These are phyloP conservation scores for Metschnikowia baotianmanensis DNA, from an alignment of 805 yeast species.

Conservation along the genomic window DNA sequence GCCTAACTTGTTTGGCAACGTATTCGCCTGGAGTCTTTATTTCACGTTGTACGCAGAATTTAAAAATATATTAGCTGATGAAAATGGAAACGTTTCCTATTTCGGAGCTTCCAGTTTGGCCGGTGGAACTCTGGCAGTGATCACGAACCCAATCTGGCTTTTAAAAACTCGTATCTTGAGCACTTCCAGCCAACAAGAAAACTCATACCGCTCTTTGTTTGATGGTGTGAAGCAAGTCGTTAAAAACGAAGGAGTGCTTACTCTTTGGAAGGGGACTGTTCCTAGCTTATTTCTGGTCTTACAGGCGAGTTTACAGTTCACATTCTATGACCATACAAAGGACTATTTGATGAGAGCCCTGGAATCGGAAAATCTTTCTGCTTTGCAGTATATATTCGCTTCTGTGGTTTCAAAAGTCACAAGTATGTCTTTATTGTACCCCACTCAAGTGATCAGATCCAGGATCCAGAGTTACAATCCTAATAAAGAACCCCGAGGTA, in stretches of 20 bases:
- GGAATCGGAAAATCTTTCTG: constrained; percentile 31
- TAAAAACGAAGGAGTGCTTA: constrained; percentile 53
- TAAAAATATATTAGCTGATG: constrained; percentile 31
- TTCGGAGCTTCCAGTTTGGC: constrained; percentile 47
- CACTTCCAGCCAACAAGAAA: constrained; percentile 39
- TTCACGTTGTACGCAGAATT: constrained; percentile 71
- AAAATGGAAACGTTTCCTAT: constrained; percentile 25
- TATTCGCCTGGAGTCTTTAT: constrained; percentile 86
- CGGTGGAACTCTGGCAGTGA: constrained; percentile 68
- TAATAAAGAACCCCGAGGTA: constrained; percentile 24
- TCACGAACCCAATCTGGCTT: constrained; percentile 96
- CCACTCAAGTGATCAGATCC: constrained; percentile 77
- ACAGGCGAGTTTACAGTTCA: constrained; percentile 87
- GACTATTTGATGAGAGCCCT: constrained; percentile 20
- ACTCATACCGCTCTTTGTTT: constrained; percentile 55
- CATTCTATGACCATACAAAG: constrained; percentile 80
- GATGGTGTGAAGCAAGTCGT: constrained; percentile 54
- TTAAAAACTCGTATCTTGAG: constrained; percentile 85
- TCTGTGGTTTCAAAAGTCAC: constrained; percentile 68
- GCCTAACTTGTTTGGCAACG: constrained; percentile 80
- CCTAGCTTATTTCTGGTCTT: constrained; percentile 80
- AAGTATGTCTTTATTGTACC: constrained; percentile 71
- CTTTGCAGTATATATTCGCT: constrained; percentile 59
- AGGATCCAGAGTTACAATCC: constrained; percentile 54
- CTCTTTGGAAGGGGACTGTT: constrained; percentile 70